Conservation (phyloP, 2,329 filamentous ascomycete species). For the Hypoxylon rubiginosum region DNA sequence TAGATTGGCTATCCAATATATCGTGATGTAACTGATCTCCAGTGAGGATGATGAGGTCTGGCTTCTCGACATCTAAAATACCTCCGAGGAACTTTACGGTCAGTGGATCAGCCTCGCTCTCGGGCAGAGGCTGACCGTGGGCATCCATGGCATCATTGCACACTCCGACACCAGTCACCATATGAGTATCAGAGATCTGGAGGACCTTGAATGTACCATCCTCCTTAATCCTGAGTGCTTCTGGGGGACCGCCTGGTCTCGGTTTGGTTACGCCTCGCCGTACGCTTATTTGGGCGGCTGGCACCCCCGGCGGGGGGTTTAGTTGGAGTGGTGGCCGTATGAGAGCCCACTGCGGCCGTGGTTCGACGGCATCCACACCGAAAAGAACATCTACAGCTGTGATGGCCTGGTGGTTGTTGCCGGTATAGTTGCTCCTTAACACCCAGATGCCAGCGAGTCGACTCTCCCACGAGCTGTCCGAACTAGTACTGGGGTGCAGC, state of each 20-base stretch:
- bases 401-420: constrained; percentile 58
- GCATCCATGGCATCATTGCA: constrained; percentile 53
- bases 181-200: constrained; percentile 67
- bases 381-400: constrained; percentile 78
- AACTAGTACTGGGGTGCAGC: constrained; percentile 44
- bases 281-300: constrained; percentile 55
- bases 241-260: constrained; percentile 43
- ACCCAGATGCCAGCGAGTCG: constrained; percentile 76
- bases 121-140: constrained; percentile 50
- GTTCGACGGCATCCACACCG: constrained; percentile 58
- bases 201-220: constrained; percentile 81
- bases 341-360: constrained; percentile 53
- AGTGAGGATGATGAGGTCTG: constrained; percentile 70
- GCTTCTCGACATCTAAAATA: constrained; percentile 77
- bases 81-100: constrained; percentile 76
- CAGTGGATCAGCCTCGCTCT: constrained; percentile 65
- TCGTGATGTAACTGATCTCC: constrained; percentile 72
- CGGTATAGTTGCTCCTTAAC: constrained; percentile 62
- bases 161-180: constrained; percentile 50
- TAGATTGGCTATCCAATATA: constrained; percentile 51
- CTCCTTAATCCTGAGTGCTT: constrained; percentile 67
- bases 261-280: constrained; percentile 46
- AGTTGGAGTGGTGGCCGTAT: constrained; percentile 54
- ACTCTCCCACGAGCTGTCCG: constrained; percentile 68
- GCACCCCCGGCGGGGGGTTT: constrained; percentile 49